Evolutionary conservation across 495 filamentous ascomycete genomes (phyloP), one percentile per base, ranked within the genome.

Genomic region (Tuber indicum): DNA sequence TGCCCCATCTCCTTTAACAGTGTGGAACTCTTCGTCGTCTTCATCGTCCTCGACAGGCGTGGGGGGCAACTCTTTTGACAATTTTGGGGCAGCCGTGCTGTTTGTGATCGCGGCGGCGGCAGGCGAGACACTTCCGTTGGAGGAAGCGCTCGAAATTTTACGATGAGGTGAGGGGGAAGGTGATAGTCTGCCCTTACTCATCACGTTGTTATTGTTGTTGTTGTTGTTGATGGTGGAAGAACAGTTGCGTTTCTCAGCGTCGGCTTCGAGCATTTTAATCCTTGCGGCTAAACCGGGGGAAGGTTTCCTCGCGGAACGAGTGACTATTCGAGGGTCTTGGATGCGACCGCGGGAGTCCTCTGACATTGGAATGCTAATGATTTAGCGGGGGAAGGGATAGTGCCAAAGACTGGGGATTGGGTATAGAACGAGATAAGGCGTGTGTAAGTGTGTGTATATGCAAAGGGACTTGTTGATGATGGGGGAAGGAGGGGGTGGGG

Each of bases 181-280:
- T 45, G 81, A 82, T 43, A 82, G 45, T 74, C 78, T 77, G 71
- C 45, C 78, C 66, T 71, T 80, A 66, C 79, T 80, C 32, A 70
- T 66, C 58, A 66, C 58, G 58, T 26, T 58, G 52, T 26, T 26
- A 41, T 41, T 41, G n/a, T 66, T 66, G 58, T 66, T 66, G 52
- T 32, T 66, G 58, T 66, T 66, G 58, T 66, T 66, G 26, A 36
- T 14, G 58, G 26, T 36, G 58, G 58, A 66, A 66, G 58, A 66
- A 19, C 26, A 77, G 80, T 79, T 83, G 74, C 82, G 82, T 46
- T 81, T 83, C 75, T 83, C 82, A 44, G 82, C 82, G 70, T 83
- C 81, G 58, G 82, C 82, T 71, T 83, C 82, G 71, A 83, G 81
- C 82, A 83, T 83, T 75, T 77, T 79, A 69, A 83, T 83, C 77